Percentiles rank a stretch among this genome's conserved stretches.
Conservation (phyloP, 2,329 filamentous ascomycete species). For the Tolypocladium inflatum region DNA sequence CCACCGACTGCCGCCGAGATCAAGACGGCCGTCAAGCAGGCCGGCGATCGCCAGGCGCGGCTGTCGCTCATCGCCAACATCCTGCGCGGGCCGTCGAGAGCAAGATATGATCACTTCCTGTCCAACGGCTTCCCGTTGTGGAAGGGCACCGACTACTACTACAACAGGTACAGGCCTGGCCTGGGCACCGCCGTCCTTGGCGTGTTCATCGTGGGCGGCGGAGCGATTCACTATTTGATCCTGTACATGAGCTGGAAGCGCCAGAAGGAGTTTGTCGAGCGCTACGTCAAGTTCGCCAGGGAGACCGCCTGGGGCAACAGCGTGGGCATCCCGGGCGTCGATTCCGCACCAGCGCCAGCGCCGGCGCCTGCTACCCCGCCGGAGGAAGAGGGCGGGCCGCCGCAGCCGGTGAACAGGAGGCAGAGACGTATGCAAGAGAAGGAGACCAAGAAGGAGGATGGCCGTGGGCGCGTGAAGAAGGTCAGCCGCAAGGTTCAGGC, state of each 20-base stretch:
- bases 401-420: conserved; percentile 65
- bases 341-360: conserved; percentile 31
- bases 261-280: conserved; percentile 81
- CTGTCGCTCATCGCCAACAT: conserved; percentile 80
- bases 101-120: conserved; percentile 92
- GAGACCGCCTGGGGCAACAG: conserved; percentile 86
- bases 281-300: conserved; percentile 84
- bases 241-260: conserved; percentile 82
- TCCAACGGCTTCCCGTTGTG: conserved; percentile 88
- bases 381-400: conserved; percentile 40
- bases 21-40: conserved; percentile 68
- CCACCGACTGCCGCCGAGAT: conserved; percentile 65
- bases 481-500: conserved; percentile 24
- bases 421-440: conserved; percentile 15
- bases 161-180: conserved; percentile 84
- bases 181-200: conserved; percentile 76
- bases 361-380: conserved; percentile 33
- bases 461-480: conserved; percentile 44
- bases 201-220: conserved; percentile 73
- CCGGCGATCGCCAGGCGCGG: conserved; percentile 73
- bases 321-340: conserved; percentile 59
- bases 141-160: conserved; percentile 98
- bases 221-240: conserved; percentile 77
- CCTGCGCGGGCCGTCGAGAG: conserved; percentile 68
- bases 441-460: conserved; percentile 50